Conservation (phyloP, 2,329 filamentous ascomycete species). For the Blastomyces parvus region DNA sequence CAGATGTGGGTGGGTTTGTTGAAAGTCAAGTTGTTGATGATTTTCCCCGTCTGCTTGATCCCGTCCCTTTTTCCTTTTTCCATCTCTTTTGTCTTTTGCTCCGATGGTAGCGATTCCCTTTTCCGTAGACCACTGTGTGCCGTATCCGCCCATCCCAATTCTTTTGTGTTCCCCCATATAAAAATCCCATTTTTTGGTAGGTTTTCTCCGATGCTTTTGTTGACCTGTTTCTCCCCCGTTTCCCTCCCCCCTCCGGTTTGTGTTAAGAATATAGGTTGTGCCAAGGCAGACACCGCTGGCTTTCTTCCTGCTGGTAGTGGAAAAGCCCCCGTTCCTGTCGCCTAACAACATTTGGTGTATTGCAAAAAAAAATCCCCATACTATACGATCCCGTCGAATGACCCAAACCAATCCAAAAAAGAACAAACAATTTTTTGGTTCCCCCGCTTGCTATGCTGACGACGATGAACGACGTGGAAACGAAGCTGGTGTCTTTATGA, state of each 20-base stretch:
- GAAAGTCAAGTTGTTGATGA: neutral
- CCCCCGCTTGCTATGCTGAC: constrained; percentile 15
- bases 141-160: constrained; percentile 10
- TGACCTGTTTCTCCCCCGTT: constrained; percentile 8
- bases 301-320: neutral
- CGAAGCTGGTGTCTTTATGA: constrained; percentile 7
- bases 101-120: constrained; percentile 6
- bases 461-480: constrained; percentile 9
- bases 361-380: neutral
- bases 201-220: constrained; percentile 9
- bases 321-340: neutral
- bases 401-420: neutral
- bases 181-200: constrained; percentile 6
- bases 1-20: neutral
- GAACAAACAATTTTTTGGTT: constrained; percentile 2
- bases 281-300: constrained; percentile 5
- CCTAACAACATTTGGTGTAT: neutral
- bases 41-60: constrained; percentile 6
- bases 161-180: constrained; percentile 8
- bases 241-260: constrained; percentile 3
- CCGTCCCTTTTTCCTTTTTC: neutral
- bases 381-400: neutral
- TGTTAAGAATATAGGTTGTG: constrained; percentile 13
- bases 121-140: constrained; percentile 9
- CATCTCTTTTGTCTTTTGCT: constrained; percentile 3